These are phyloP conservation scores for Conidiobolus coronatus DNA, from an alignment of 371 early-diverging fungal genomes.

Conservation along the genomic window DNA sequence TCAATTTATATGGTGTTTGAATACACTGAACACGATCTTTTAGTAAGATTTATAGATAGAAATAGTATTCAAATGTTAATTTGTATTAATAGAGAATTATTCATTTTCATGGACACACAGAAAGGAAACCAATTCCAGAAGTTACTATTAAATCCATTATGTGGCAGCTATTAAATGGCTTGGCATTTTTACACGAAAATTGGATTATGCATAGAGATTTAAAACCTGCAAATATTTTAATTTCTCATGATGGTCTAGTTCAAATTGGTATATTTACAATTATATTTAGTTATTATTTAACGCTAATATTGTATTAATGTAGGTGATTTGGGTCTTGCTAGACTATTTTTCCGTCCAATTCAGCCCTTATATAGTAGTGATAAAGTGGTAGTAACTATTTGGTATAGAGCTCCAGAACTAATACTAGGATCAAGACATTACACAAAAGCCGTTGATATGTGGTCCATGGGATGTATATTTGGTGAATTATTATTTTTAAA, in stretches of 20 bases:
- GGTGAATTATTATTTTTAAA: constrained; percentile 70
- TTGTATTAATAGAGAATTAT: constrained; percentile 11
- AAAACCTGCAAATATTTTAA: constrained; percentile 78
- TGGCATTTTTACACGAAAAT: constrained; percentile 75
- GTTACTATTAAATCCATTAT: constrained; percentile 63
- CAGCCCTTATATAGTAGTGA: constrained; percentile 59
- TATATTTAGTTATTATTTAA: not conserved
- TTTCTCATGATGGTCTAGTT: constrained; percentile 66
- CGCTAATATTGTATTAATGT: not conserved
- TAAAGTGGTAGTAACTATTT: constrained; percentile 91
- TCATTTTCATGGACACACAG: constrained; percentile 44
- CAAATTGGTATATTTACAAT: constrained; percentile 35
- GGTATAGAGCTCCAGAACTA: constrained; percentile 94
- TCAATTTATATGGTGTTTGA: constrained; percentile 88
- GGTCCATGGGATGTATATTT: constrained; percentile 93
- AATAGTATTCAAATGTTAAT: not conserved
- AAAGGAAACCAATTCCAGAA: constrained; percentile 58
- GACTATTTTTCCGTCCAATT: constrained; percentile 55
- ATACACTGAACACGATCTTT: constrained; percentile 81
- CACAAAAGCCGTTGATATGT: constrained; percentile 80
- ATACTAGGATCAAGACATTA: constrained; percentile 81
- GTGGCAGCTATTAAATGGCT: constrained; percentile 80
- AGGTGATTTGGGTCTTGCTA: constrained; percentile 80
- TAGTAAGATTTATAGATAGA: constrained; percentile 20
- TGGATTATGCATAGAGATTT: constrained; percentile 83